Percentiles rank a stretch among this genome's conserved stretches.
phyloP scores from a whole-genome alignment of 192 early-diverging fungal species.

The Entophlyctis luteolus region DNA sequence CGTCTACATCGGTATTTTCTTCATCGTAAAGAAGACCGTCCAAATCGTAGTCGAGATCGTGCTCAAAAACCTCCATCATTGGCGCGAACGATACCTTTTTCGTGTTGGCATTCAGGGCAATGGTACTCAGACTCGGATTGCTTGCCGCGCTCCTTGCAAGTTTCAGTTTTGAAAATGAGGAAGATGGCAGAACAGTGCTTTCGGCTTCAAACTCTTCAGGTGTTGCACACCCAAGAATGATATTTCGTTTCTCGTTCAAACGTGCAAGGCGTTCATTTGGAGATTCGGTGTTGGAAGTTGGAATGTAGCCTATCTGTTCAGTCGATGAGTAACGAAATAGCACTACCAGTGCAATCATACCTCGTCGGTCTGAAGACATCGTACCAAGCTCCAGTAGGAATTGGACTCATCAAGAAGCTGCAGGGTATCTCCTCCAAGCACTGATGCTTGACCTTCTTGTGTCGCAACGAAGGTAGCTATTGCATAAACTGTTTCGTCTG shows the following conservation, averaged over 20 bases:
- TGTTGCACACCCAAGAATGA: slow-evolving; percentile 28
- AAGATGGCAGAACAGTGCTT: too few relatives aligned
- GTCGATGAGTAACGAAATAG: neutral
- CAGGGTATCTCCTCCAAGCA: slow-evolving; percentile 70
- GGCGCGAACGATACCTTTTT: neutral
- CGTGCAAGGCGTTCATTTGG: slow-evolving; percentile 75
- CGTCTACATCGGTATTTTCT: neutral
- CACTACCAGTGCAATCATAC: slow-evolving; percentile 14
- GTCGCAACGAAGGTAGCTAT: slow-evolving; percentile 78
- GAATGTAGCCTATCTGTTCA: slow-evolving; percentile 76
- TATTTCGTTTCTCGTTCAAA: slow-evolving; percentile 70
- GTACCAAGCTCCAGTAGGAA: slow-evolving; percentile 71
- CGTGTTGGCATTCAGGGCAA: too few relatives aligned
- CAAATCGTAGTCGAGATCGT: neutral
- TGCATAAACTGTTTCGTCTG: slow-evolving; percentile 69
- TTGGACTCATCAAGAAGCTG: slow-evolving; percentile 78
- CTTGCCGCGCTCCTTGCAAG: too few relatives aligned
- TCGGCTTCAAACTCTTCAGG: neutral
- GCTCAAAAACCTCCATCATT: neutral
- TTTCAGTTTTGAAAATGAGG: too few relatives aligned
- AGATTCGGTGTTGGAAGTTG: slow-evolving; percentile 83
- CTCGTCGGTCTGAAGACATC: slow-evolving; percentile 60
- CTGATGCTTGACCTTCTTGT: slow-evolving; percentile 76
- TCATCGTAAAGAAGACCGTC: neutral
- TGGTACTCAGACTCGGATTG: too few relatives aligned